Conservation (phyloP, 192 early-diverging fungal genomes). For the Allomyces arbusculus region DNA sequence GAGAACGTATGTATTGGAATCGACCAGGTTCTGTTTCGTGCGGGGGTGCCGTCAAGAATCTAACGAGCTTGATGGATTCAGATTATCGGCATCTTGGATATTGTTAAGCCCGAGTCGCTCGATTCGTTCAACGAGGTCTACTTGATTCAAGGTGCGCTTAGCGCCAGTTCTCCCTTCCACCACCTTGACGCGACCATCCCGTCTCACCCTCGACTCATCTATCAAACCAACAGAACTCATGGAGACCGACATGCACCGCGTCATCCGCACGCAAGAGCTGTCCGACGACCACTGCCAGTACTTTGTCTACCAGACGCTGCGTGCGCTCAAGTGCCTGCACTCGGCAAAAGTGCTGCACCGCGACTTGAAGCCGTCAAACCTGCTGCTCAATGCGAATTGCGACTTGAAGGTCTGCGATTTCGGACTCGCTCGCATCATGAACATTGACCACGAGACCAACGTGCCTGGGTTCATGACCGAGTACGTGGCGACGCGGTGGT, state of each 20-base stretch:
- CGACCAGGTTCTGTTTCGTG: too few relatives aligned
- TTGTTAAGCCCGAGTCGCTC: slow-evolving; percentile 57
- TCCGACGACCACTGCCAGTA: slow-evolving; percentile 80
- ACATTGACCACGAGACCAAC: slow-evolving; percentile 50
- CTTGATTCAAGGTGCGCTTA: slow-evolving; percentile 42
- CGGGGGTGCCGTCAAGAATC: too few relatives aligned
- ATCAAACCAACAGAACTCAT: slow-evolving; percentile 35
- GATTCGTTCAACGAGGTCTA: slow-evolving; percentile 41
- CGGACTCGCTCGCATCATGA: slow-evolving; percentile 82
- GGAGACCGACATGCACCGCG: slow-evolving; percentile 78
- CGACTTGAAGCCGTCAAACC: slow-evolving; percentile 64
- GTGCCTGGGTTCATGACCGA: slow-evolving; percentile 89
- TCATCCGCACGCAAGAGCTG: slow-evolving; percentile 63
- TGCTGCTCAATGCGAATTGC: slow-evolving; percentile 11
- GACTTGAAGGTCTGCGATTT: slow-evolving; percentile 48
- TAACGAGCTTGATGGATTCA: slow-evolving; percentile 6
- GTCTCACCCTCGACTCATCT: too few relatives aligned
- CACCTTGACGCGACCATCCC: too few relatives aligned
- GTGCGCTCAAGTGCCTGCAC: slow-evolving; percentile 84
- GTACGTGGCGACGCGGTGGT: slow-evolving; percentile 89
- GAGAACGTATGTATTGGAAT: slow-evolving; percentile 48
- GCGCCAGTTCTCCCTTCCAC: too few relatives aligned
- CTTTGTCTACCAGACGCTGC: slow-evolving; percentile 73
- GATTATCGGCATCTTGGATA: slow-evolving; percentile 82
- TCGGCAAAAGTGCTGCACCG: slow-evolving; percentile 83